These are phyloP conservation scores for Fagus sylvatica DNA, from an alignment of 306 rosid species.

Conservation along the genomic window DNA sequence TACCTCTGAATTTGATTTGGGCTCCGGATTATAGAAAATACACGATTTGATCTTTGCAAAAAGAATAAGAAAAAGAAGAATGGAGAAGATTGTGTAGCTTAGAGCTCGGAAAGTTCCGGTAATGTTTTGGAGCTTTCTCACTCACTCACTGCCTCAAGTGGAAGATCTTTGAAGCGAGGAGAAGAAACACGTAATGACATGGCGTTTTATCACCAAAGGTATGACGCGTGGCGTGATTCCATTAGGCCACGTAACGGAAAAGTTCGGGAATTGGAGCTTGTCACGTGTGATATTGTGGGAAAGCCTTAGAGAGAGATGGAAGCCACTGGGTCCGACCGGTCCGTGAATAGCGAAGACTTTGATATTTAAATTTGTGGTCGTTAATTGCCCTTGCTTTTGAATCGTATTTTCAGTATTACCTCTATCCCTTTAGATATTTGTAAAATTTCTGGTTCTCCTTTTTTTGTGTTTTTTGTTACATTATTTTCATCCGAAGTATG, in stretches of 20 bases:
- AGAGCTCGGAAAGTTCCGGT: not conserved
- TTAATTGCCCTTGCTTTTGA: not conserved
- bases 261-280: not conserved
- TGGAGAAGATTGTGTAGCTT: conserved; percentile 3
- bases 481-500: too few species aligned
- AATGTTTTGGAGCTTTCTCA: conserved; percentile 24
- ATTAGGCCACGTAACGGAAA: conserved; percentile 10
- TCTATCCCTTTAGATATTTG: not conserved
- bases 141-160: not conserved
- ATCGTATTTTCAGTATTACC: conserved; percentile 14
- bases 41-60: conserved; percentile 26
- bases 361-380: conserved; percentile 17
- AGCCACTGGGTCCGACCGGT: conserved; percentile 12
- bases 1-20: conserved; percentile 15
- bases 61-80: conserved; percentile 5
- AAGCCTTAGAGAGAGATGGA: not conserved
- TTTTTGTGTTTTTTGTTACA: too few species aligned
- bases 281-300: conserved; percentile 44
- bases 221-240: conserved; percentile 11
- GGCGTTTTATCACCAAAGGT: conserved; percentile 22
- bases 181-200: conserved; percentile 12
- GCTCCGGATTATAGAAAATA: conserved; percentile 5
- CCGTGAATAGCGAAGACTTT: conserved; percentile 20
- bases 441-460: not conserved
- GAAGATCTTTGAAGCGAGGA: not conserved